These are phyloP conservation scores for Chlorella sp. DNA, from an alignment of 139 green algal genomes.

Conservation along the genomic window DNA sequence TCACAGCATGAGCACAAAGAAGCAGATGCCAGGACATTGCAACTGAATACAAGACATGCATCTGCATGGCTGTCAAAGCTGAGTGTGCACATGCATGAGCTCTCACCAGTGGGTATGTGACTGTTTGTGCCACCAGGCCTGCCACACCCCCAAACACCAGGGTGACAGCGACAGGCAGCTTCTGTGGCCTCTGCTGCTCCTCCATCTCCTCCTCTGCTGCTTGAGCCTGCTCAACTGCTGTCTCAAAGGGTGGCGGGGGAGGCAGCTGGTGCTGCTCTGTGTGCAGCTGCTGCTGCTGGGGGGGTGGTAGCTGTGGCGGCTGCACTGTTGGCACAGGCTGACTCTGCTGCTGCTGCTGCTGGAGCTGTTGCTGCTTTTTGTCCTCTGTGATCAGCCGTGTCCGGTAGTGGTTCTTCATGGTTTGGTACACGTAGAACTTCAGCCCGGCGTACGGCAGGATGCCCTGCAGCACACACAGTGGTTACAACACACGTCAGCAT, in stretches of 20 bases:
- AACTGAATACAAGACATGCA: no score
- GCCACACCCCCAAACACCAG: conserved; percentile 74
- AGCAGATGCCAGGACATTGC: no score
- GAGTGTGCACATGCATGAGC: conserved; percentile 88
- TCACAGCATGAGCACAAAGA: no score
- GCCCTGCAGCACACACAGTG: conserved; percentile 74
- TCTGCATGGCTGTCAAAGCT: no score
- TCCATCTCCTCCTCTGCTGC: no score
- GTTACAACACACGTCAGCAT: no score
- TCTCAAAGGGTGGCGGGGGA: no score
- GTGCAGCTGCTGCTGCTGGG: no score
- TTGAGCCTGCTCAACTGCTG: no score
- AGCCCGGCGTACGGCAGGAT: conserved; percentile 93
- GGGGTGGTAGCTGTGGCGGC: no score
- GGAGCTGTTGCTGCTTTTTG: background rate
- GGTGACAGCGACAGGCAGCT: conserved; percentile 63
- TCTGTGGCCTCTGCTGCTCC: no score
- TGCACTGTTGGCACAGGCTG: background rate
- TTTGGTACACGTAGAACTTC: conserved; percentile 86
- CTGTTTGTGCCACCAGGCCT: conserved; percentile 81
- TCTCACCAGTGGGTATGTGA: conserved; percentile 66
- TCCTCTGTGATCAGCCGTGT: background rate
- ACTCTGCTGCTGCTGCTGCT: conserved; percentile 8
- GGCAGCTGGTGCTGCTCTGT: no score
- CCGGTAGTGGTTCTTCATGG: conserved; percentile 63